Evolutionary conservation across 768 basidiomycete genomes (phyloP).

Genomic region (Panus rudis): DNA sequence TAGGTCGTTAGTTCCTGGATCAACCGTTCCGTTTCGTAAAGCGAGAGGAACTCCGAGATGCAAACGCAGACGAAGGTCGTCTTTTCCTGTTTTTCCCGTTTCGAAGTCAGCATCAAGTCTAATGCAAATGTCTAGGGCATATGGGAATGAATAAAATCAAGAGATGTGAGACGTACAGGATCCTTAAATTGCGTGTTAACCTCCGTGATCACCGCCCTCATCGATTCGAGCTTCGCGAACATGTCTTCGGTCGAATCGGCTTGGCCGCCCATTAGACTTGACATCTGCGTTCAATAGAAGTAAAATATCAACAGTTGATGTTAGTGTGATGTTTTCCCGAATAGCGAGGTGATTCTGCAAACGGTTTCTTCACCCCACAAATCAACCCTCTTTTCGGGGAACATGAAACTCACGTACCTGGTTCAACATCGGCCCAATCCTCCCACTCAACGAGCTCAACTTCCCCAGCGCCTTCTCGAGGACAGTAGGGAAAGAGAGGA

Average conservation of each 20-base stretch:
- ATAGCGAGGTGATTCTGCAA: neutral
- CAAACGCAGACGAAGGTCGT: constrained; percentile 98
- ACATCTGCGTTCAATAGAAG: constrained; percentile 55
- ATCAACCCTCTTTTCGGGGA: neutral
- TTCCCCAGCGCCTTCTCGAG: constrained; percentile 97
- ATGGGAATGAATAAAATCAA: neutral
- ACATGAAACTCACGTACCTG: constrained; percentile 37
- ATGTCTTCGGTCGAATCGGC: constrained; percentile 92
- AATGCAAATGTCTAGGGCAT: neutral
- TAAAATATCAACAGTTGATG: neutral
- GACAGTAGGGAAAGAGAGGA: constrained; percentile 97
- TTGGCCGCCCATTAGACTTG: constrained; percentile 92
- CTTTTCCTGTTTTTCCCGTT: constrained; percentile 78
- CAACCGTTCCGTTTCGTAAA: constrained; percentile 97
- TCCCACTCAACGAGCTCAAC: constrained; percentile 84
- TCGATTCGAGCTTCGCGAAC: constrained; percentile 96
- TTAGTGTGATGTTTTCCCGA: neutral
- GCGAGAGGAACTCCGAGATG: constrained; percentile 95
- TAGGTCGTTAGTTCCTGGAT: constrained; percentile 93
- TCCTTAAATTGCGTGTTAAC: constrained; percentile 99
- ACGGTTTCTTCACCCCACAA: neutral
- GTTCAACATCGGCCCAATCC: constrained; percentile 95
- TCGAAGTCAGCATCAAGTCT: neutral
- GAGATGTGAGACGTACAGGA: constrained; percentile 51
- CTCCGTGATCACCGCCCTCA: constrained; percentile 95